Percentiles rank a stretch among this genome's conserved stretches.
Evolutionary conservation across 257 asterid species (phyloP).

Genomic region (Petrea volubilis): DNA sequence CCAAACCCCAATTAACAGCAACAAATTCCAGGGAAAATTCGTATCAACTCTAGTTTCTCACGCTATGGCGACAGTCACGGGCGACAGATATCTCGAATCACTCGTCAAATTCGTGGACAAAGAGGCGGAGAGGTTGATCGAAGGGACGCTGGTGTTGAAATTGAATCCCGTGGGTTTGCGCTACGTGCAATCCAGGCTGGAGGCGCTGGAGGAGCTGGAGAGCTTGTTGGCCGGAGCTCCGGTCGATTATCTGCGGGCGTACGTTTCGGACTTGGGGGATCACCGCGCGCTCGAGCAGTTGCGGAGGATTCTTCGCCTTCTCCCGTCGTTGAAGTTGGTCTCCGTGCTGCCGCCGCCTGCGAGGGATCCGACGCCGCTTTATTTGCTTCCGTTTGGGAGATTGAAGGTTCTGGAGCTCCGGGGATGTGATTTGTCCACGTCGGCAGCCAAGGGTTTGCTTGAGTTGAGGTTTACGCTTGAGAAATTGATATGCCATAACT

Average conservation of each 20-base stretch:
- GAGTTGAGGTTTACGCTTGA: slow-evolving; percentile 89
- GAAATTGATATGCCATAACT: slow-evolving; percentile 88
- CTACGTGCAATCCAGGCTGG: slow-evolving; percentile 85
- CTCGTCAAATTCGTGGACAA: slow-evolving; percentile 81
- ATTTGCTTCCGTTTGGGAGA: slow-evolving; percentile 69
- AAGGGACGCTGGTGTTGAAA: slow-evolving; percentile 75
- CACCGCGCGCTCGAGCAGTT: slow-evolving; percentile 96
- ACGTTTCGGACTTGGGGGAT: slow-evolving; percentile 95
- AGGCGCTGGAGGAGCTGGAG: slow-evolving; percentile 84
- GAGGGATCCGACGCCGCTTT: slow-evolving; percentile 85
- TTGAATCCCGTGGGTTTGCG: slow-evolving; percentile 89
- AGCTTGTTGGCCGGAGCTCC: slow-evolving; percentile 88
- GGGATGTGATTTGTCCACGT: slow-evolving; percentile 88
- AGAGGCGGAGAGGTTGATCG: slow-evolving; percentile 73
- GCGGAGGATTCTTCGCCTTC: slow-evolving; percentile 71
- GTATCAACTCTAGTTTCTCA: slow-evolving; percentile 32
- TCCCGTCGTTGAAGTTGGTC: slow-evolving; percentile 80
- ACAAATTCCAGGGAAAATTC: too few relatives aligned
- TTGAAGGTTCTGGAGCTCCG: slow-evolving; percentile 86
- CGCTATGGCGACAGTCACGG: slow-evolving; percentile 77
- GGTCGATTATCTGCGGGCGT: slow-evolving; percentile 93
- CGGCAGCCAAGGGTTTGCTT: slow-evolving; percentile 77
- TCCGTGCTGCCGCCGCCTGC: slow-evolving; percentile 70
- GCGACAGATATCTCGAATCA: slow-evolving; percentile 83
- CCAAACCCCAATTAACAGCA: slow-evolving; percentile 2